Evolutionary conservation across 2,329 filamentous ascomycete species (phyloP), one percentile per base, ranked within the genome.

Genomic region (Aspergillus alliaceus): DNA sequence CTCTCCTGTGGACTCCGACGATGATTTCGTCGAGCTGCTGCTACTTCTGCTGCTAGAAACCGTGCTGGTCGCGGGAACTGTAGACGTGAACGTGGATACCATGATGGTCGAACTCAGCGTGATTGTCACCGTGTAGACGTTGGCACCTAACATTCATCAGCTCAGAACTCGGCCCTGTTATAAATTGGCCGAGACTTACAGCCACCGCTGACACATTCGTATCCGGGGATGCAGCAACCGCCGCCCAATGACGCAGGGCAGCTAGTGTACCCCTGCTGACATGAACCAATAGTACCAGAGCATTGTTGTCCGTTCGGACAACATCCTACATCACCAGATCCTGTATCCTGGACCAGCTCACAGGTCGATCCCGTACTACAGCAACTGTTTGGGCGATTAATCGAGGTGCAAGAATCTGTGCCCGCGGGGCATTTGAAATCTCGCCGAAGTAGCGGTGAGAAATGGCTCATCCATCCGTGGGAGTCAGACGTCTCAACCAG

Each of bases 171-270:
- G 40, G 2, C 22, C 12, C 32, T 27, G n/a, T 47, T 31, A 31
- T 40, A 29, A 15, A 27, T 3, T 11, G 27, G 18, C 25, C 31
- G n/a, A 15, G 7, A 59, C 71, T 66, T 31, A 81, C 85, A 88
- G 53, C 84, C 85, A 58, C 80, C 75, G 51, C 78, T 78, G 37
- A 81, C 77, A 69, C 86, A 88, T 7, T 74, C 74, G 66, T 84
- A 86, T 0, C 83, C 84, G 4, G 84, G 83, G 34, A 87, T 77
- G 73, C 85, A 88, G 63, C 85, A 88, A 1, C 84, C 86, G 1
- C 84, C 84, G 40, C 84, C 85, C 3, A 77, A 65, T 46, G 75
- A 79, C 44, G 77, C 75, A 2, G 83, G 78, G 69, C 85, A 88
- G 53, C 76, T 79, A 5, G 77, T 79, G 66, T 86, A 86, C 7